These are phyloP conservation scores for Leptoxyphium fumago DNA, from an alignment of 2,329 filamentous ascomycete species.

Conservation along the genomic window DNA sequence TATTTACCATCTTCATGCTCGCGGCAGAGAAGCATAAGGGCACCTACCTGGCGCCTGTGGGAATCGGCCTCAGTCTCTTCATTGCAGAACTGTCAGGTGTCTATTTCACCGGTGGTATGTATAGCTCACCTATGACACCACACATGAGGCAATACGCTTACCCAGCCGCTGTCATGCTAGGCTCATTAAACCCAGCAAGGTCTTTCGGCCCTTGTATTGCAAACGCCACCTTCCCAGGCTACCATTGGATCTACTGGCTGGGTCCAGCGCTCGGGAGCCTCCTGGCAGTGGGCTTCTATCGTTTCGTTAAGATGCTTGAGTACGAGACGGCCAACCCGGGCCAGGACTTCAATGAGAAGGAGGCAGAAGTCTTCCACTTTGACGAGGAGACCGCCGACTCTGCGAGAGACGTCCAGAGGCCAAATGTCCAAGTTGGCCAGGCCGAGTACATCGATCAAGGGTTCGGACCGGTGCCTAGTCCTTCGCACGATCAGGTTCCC, in stretches of 20 bases:
- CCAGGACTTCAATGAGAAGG: constrained; percentile 31
- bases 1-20: constrained; percentile 35
- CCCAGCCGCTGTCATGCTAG: constrained; percentile 3
- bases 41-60: constrained; percentile 25
- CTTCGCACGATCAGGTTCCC: neutral
- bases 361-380: constrained; percentile 21
- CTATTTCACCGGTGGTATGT: constrained; percentile 28
- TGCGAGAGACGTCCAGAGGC: constrained; percentile 14
- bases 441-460: neutral
- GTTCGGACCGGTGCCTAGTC: neutral
- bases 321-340: constrained; percentile 37
- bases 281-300: constrained; percentile 34
- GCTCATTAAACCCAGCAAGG: constrained; percentile 34
- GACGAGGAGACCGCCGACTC: constrained; percentile 23
- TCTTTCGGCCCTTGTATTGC: constrained; percentile 35
- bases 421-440: constrained; percentile 6
- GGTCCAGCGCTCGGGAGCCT: constrained; percentile 32
- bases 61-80: constrained; percentile 28
- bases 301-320: constrained; percentile 33
- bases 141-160: too few relatives aligned
- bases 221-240: constrained; percentile 25
- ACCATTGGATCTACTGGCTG: constrained; percentile 40
- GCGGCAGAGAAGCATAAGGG: constrained; percentile 29
- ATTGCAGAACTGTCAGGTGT: constrained; percentile 31
- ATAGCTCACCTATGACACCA: constrained; percentile 1